These are phyloP conservation scores for Metarhizium album DNA, from an alignment of 2,329 filamentous ascomycete genomes.

Conservation along the genomic window DNA sequence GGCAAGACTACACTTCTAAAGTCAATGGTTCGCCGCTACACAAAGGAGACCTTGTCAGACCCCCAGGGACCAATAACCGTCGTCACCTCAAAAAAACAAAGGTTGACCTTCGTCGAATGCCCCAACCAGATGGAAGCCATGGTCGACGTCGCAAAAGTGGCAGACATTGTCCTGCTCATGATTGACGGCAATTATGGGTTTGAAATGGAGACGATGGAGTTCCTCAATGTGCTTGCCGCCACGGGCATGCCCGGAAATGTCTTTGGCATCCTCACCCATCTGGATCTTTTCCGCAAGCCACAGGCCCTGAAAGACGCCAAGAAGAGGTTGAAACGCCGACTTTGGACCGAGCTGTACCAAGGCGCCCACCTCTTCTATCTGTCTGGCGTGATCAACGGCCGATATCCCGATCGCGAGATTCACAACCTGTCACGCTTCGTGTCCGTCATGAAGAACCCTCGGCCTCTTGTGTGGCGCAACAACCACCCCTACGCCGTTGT, in stretches of 20 bases:
- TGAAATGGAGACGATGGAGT: conserved; percentile 99
- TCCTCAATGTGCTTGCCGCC: conserved; percentile 83
- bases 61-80: conserved; percentile 90
- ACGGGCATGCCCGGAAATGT: conserved; percentile 98
- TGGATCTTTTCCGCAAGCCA: conserved; percentile 91
- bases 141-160: conserved; percentile 95
- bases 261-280: conserved; percentile 90
- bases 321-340: conserved; percentile 87
- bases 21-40: conserved; percentile 85
- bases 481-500: conserved; percentile 89
- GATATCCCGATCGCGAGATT: conserved; percentile 92
- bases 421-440: conserved; percentile 93
- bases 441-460: conserved; percentile 97
- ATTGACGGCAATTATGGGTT: conserved; percentile 99
- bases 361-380: conserved; percentile 96
- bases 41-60: conserved; percentile 85
- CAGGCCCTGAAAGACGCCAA: conserved; percentile 87
- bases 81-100: conserved; percentile 89
- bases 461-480: conserved; percentile 93
- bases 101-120: conserved; percentile 91
- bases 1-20: conserved; percentile 96
- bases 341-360: conserved; percentile 96
- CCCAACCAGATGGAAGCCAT: conserved; percentile 94
- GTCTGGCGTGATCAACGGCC: conserved; percentile 89
- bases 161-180: conserved; percentile 94